Conservation (phyloP, 2,329 filamentous ascomycete species). For the Orbilia oligospora region DNA sequence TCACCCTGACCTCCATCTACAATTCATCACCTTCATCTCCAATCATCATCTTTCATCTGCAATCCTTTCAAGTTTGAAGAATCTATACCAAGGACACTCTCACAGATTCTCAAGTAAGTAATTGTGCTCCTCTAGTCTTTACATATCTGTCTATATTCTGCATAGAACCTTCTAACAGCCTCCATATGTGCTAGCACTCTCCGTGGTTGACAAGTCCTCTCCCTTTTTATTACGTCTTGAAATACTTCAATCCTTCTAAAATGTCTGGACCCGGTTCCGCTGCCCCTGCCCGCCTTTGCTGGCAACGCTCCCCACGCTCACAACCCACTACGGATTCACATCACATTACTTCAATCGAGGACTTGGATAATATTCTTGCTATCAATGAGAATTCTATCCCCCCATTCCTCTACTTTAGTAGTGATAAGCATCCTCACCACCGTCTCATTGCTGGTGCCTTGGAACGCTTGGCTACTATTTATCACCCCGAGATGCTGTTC, state of each 20-base stretch:
- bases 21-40: not conserved
- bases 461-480: not conserved
- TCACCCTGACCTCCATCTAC: not conserved
- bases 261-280: not conserved
- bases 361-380: not conserved
- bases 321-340: not conserved
- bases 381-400: not conserved
- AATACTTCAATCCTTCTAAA: not conserved
- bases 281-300: not conserved
- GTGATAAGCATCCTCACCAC: not conserved
- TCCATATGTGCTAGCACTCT: not conserved
- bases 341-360: not conserved
- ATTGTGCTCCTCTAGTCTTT: not conserved
- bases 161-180: not conserved
- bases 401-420: not conserved
- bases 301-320: slow-evolving; percentile 9
- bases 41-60: no score
- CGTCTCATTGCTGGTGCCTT: not conserved
- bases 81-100: not conserved
- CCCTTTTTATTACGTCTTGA: not conserved
- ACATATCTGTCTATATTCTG: not conserved
- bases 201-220: not conserved
- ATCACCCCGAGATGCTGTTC: not conserved
- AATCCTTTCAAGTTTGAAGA: not conserved
- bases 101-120: not conserved